Evolutionary conservation across 2,329 filamentous ascomycete genomes (phyloP).

Genomic region (Annulohypoxylon truncatum): DNA sequence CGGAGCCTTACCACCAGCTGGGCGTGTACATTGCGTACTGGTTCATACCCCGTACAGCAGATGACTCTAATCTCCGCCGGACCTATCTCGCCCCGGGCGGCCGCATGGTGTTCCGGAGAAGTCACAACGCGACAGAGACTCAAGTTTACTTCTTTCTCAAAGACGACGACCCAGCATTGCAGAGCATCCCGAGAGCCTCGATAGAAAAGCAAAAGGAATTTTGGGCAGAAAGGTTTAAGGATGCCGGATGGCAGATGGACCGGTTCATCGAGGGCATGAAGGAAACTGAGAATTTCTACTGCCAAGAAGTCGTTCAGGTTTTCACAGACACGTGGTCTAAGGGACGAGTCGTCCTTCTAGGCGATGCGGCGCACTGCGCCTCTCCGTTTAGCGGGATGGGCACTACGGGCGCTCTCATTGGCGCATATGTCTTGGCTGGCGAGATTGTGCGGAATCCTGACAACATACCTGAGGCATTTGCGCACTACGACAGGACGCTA

Average conservation of each 20-base stretch:
- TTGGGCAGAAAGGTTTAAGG: conserved; percentile 49
- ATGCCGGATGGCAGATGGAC: conserved; percentile 56
- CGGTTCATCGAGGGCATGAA: conserved; percentile 49
- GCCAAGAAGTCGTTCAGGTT: conserved; percentile 56
- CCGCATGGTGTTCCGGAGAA: conserved; percentile 44
- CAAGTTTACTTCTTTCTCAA: conserved; percentile 52
- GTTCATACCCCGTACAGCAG: conserved; percentile 38
- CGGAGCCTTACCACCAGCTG: conserved; percentile 35
- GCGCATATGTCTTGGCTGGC: conserved; percentile 63
- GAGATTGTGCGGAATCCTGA: conserved; percentile 51
- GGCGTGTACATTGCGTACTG: conserved; percentile 46
- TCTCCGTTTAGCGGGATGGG: conserved; percentile 60
- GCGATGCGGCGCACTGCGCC: conserved; percentile 61
- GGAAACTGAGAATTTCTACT: conserved; percentile 57
- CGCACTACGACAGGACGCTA: conserved; percentile 37
- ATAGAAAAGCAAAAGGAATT: conserved; percentile 51
- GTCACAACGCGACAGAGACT: conserved; percentile 34
- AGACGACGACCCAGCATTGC: conserved; percentile 37
- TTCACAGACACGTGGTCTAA: conserved; percentile 49
- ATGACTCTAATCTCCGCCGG: conserved; percentile 19
- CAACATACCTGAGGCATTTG: conserved; percentile 27
- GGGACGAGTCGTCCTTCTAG: conserved; percentile 58
- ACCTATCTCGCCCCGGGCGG: conserved; percentile 23
- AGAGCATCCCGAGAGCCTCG: conserved; percentile 22
- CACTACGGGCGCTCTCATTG: conserved; percentile 57